Conservation (phyloP, 371 early-diverging fungal genomes). For the Zychaea mexicana region DNA sequence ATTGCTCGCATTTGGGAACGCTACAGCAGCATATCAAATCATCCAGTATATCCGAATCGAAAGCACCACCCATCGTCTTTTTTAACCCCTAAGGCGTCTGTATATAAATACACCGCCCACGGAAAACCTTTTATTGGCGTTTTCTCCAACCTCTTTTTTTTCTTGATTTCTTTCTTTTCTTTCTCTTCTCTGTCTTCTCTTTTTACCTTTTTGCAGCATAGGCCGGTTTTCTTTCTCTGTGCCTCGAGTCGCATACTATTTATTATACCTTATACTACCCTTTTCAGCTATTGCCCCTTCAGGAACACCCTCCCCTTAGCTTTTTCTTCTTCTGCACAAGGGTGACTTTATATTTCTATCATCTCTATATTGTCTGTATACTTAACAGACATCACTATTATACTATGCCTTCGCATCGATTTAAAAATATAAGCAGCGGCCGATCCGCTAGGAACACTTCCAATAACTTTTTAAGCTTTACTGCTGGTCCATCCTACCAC, state of each 20-base stretch:
- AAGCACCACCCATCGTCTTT: neutral
- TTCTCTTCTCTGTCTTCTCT: constrained; percentile 1
- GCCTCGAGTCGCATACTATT: neutral
- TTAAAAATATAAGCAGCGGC: constrained; percentile 33
- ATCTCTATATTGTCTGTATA: too few relatives aligned
- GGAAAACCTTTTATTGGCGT: neutral
- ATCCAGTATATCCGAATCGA: neutral
- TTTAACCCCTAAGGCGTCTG: neutral
- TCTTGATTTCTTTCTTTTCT: neutral
- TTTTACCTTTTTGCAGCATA: constrained; percentile 2
- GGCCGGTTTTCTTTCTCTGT: neutral
- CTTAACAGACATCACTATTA: too few relatives aligned
- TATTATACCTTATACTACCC: neutral
- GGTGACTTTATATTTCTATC: neutral
- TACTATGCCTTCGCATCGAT: constrained; percentile 40
- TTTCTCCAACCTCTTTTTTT: neutral
- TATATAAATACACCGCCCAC: neutral
- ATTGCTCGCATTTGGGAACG: neutral
- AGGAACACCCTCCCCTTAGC: too few relatives aligned
- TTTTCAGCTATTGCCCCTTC: too few relatives aligned
- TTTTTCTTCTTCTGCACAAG: neutral
- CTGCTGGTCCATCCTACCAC: constrained; percentile 5
- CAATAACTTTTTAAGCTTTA: constrained; percentile 17
- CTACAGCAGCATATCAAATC: neutral
- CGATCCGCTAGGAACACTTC: constrained; percentile 32